Percentiles rank a stretch among this genome's conserved stretches.
These are phyloP conservation scores for Osmozyma mogii DNA, from an alignment of 805 yeast genomes.

Conservation along the genomic window DNA sequence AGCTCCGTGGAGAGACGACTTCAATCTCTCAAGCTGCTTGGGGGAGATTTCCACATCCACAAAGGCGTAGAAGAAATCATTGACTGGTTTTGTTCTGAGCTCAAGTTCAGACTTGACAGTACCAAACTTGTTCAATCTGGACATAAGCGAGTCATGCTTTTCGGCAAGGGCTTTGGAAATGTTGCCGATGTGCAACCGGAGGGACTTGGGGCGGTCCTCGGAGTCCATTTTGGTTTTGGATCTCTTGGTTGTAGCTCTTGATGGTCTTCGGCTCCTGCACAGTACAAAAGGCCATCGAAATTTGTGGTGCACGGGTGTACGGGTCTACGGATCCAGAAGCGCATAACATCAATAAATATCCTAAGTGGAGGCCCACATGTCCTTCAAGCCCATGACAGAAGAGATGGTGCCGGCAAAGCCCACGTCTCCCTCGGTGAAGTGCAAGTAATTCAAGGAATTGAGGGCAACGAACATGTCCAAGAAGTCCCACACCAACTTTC, in stretches of 20 bases:
- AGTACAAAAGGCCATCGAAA: too few relatives aligned
- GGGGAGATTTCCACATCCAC: conserved; percentile 48
- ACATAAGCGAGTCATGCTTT: conserved; percentile 37
- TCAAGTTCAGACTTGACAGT: conserved; percentile 38
- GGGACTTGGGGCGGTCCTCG: too few relatives aligned
- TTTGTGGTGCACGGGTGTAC: too few relatives aligned
- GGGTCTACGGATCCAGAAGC: too few relatives aligned
- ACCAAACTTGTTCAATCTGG: conserved; percentile 62
- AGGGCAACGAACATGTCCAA: conserved; percentile 72
- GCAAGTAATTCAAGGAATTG: conserved; percentile 53
- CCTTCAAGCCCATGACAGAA: conserved; percentile 68
- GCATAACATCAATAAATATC: too few relatives aligned
- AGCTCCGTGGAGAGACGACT: conserved; percentile 57
- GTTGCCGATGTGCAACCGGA: conserved; percentile 56
- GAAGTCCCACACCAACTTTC: conserved; percentile 68
- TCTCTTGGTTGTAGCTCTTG: too few relatives aligned
- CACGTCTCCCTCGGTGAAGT: conserved; percentile 67
- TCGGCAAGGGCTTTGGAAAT: conserved; percentile 48
- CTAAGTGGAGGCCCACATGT: conserved; percentile 50
- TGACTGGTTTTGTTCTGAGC: conserved; percentile 46
- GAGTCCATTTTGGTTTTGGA: too few relatives aligned
- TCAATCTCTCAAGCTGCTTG: conserved; percentile 41
- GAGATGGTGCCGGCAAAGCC: conserved; percentile 84
- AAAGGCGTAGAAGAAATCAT: conserved; percentile 56
- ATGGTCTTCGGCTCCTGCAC: too few relatives aligned